Evolutionary conservation across 306 rosid species (phyloP).

Genomic region (Vachellia pachyceras): DNA sequence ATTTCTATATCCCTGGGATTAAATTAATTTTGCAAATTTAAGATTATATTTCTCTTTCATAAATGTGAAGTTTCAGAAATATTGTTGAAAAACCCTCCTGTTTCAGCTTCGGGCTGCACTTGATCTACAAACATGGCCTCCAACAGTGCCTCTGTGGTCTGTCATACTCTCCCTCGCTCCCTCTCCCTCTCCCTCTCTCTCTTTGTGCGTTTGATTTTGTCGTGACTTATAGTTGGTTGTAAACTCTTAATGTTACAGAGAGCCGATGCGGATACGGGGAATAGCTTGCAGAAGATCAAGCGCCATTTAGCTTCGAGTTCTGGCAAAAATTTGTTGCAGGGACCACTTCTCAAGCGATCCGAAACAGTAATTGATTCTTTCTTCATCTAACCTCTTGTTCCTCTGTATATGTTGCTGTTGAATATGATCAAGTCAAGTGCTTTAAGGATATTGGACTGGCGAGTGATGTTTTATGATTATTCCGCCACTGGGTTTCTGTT

Average conservation of each 20-base stretch:
- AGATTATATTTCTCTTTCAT: no score
- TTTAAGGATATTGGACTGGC: not conserved
- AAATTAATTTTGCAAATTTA: not conserved
- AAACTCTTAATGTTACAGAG: constrained; percentile 55
- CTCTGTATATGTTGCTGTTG: not conserved
- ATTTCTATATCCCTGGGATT: not conserved
- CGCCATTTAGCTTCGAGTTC: constrained; percentile 94
- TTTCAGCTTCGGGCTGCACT: constrained; percentile 29
- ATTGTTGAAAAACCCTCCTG: constrained; percentile 40
- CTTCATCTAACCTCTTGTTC: constrained; percentile 6
- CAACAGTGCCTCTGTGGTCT: constrained; percentile 69
- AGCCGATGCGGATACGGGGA: constrained; percentile 69
- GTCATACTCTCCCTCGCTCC: constrained; percentile 19
- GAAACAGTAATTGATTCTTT: constrained; percentile 72
- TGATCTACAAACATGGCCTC: constrained; percentile 77
- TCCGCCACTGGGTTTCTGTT: constrained; percentile 11
- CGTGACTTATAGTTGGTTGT: constrained; percentile 7
- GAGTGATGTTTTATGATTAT: not conserved
- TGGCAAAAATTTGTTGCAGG: constrained; percentile 87
- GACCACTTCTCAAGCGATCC: constrained; percentile 98
- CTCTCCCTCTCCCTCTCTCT: constrained; percentile 18
- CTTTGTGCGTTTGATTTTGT: not conserved
- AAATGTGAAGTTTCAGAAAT: not conserved
- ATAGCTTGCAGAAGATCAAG: constrained; percentile 96
- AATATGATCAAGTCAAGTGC: constrained; percentile 31